These are phyloP conservation scores for Colletotrichum endophyticum DNA, from an alignment of 2,329 filamentous ascomycete genomes.

Conservation along the genomic window DNA sequence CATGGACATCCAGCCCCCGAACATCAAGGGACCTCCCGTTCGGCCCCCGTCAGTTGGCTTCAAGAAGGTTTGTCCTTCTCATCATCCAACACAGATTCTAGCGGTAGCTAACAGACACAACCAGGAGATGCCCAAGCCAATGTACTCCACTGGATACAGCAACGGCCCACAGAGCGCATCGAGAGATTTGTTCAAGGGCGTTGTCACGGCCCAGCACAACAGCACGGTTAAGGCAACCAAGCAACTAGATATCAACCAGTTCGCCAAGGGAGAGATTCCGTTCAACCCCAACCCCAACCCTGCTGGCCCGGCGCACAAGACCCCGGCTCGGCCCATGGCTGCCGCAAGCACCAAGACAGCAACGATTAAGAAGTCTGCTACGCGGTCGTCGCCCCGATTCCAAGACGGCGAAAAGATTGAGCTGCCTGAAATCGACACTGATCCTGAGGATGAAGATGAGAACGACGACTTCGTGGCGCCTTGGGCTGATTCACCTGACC, in stretches of 20 bases:
- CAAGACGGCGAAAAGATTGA: slow-evolving; percentile 90
- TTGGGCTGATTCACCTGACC: slow-evolving; percentile 89
- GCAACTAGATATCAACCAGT: slow-evolving; percentile 84
- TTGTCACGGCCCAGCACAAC: slow-evolving; percentile 70
- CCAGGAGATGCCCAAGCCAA: slow-evolving; percentile 67
- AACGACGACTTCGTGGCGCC: slow-evolving; percentile 70
- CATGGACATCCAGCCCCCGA: slow-evolving; percentile 60
- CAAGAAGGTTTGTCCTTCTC: slow-evolving; percentile 64
- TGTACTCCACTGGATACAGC: slow-evolving; percentile 66
- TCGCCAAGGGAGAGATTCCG: slow-evolving; percentile 86
- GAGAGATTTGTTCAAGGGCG: slow-evolving; percentile 68
- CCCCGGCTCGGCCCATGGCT: slow-evolving; percentile 63
- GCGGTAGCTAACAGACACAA: neutral
- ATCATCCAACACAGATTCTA: neutral
- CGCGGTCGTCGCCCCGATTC: slow-evolving; percentile 81
- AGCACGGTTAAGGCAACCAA: slow-evolving; percentile 67
- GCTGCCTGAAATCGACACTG: slow-evolving; percentile 93
- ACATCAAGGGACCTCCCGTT: slow-evolving; percentile 82
- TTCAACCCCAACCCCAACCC: slow-evolving; percentile 76
- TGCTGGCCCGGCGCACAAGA: slow-evolving; percentile 66
- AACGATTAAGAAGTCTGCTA: slow-evolving; percentile 58
- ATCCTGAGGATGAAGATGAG: slow-evolving; percentile 86
- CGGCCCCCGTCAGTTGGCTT: slow-evolving; percentile 71
- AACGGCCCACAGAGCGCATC: slow-evolving; percentile 59
- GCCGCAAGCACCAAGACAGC: slow-evolving; percentile 56